Conservation (phyloP, 345 rosid species). For the Syzygium jambos region DNA sequence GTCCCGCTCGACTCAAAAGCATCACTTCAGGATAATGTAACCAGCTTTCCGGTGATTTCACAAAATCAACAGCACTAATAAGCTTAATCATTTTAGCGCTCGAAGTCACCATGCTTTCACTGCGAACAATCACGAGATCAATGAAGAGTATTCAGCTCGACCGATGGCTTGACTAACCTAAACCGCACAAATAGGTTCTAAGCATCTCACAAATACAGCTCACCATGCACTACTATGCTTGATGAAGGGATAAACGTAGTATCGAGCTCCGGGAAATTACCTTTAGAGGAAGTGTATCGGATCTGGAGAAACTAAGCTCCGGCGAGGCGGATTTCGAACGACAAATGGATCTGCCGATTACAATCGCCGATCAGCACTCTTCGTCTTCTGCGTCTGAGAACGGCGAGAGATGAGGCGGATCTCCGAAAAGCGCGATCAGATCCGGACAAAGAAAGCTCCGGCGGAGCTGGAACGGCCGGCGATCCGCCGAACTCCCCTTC, state of each 20-base stretch:
- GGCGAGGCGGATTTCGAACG: neutral
- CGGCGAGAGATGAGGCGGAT: neutral
- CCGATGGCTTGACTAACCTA: neutral
- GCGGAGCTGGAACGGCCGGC: neutral
- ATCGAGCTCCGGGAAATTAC: neutral
- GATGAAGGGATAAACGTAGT: neutral
- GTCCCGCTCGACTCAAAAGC: neutral
- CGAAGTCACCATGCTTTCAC: neutral
- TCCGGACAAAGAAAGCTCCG: neutral
- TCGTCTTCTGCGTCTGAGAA: neutral
- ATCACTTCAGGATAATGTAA: neutral
- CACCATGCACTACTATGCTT: neutral
- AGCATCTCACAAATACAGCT: neutral
- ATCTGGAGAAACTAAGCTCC: neutral
- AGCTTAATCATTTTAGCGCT: neutral
- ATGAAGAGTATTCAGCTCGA: neutral
- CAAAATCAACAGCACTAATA: neutral
- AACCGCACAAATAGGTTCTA: neutral
- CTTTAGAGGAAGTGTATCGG: neutral
- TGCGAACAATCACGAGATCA: neutral
- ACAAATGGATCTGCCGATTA: neutral
- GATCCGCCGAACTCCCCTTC: neutral
- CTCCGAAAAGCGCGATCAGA: neutral
- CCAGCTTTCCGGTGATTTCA: neutral
- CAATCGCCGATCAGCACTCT: neutral